These are phyloP conservation scores for Phaeolepiota aurea DNA, from an alignment of 768 basidiomycete species.

Conservation along the genomic window DNA sequence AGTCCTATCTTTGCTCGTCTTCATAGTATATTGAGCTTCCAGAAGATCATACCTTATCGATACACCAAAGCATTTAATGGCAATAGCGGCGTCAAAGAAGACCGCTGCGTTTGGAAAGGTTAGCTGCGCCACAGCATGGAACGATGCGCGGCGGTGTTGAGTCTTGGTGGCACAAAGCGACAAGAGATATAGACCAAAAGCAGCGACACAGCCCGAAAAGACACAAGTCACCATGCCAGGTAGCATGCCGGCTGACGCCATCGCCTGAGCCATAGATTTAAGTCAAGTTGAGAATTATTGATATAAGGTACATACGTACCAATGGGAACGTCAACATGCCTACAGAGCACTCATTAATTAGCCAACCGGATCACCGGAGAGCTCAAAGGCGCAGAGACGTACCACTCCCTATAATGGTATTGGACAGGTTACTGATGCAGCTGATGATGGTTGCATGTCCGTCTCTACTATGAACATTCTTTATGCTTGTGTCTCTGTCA, in stretches of 20 bases:
- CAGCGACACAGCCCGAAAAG: constrained; percentile 68
- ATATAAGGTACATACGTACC: constrained; percentile 31
- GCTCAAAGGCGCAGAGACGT: too few species aligned
- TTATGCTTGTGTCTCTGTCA: constrained; percentile 15
- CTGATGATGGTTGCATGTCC: constrained; percentile 66
- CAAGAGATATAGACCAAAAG: constrained; percentile 85
- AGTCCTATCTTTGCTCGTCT: constrained; percentile 1
- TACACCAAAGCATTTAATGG: constrained; percentile 95
- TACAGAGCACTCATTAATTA: too few species aligned
- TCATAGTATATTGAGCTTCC: neutral
- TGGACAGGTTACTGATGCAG: constrained; percentile 72
- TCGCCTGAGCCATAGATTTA: constrained; percentile 43
- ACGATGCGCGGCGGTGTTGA: constrained; percentile 69
- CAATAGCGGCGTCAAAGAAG: constrained; percentile 91
- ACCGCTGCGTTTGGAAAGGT: constrained; percentile 85
- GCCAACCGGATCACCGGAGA: too few species aligned
- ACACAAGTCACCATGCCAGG: constrained; percentile 87
- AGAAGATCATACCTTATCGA: constrained; percentile 63
- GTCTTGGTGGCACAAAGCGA: constrained; percentile 75
- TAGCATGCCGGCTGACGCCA: constrained; percentile 84
- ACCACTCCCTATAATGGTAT: constrained; percentile 92
- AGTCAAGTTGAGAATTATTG: neutral
- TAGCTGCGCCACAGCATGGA: constrained; percentile 74
- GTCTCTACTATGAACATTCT: constrained; percentile 24
- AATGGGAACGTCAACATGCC: constrained; percentile 88